A percentile compares a stretch with the other conserved stretches of the same genome.
These are phyloP conservation scores for Colletotrichum agaves DNA, from an alignment of 2,329 filamentous ascomycete species.

Conservation along the genomic window DNA sequence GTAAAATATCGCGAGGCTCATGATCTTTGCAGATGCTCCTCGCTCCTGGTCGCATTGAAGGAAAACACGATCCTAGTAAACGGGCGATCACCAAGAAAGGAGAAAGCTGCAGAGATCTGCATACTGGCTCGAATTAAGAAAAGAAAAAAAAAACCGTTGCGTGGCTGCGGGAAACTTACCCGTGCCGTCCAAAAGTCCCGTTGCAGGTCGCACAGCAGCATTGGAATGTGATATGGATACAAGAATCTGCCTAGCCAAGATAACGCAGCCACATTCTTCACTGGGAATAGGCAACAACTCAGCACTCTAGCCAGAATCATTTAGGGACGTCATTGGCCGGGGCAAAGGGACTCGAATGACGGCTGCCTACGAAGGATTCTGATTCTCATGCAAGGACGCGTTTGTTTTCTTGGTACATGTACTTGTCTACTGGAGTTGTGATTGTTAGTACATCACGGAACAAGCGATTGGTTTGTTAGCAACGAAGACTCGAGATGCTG, in stretches of 20 bases:
- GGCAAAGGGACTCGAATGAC: neutral
- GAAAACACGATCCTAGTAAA: too few species aligned
- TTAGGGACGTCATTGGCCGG: neutral
- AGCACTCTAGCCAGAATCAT: neutral
- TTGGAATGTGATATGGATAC: neutral
- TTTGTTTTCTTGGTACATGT: neutral
- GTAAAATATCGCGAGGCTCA: too few species aligned
- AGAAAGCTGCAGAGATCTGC: too few species aligned
- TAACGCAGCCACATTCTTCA: neutral
- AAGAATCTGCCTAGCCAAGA: conserved; percentile 1
- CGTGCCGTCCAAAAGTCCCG: neutral
- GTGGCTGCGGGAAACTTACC: neutral
- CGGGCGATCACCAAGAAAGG: too few species aligned
- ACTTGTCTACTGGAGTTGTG: neutral
- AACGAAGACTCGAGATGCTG: neutral
- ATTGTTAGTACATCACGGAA: neutral
- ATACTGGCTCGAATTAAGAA: too few species aligned
- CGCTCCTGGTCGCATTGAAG: too few species aligned
- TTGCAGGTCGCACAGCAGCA: too few species aligned
- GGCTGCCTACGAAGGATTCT: conserved; percentile 18
- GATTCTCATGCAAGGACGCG: neutral
- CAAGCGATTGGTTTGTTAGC: neutral
- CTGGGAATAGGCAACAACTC: neutral
- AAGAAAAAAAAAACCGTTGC: too few species aligned
- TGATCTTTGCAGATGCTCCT: too few species aligned